Conservation (phyloP, 31 red algal species). For the Asparagopsis taxiformis region DNA sequence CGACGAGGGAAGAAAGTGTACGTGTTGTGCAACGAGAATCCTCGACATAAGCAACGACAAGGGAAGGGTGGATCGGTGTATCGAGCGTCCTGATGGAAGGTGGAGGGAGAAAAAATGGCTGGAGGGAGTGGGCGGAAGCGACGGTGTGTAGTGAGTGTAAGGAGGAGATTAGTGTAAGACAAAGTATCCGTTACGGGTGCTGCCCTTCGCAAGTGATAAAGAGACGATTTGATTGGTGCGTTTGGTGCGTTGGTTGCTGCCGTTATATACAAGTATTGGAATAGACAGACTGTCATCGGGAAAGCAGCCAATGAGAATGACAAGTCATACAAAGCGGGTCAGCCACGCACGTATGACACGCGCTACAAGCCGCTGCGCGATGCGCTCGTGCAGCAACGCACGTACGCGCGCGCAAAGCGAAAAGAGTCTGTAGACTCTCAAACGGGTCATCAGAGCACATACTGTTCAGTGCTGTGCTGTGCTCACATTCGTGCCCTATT, state of each 20-base stretch:
- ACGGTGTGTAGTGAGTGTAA: background rate
- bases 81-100: constrained; percentile 5
- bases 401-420: too few relatives aligned
- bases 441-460: too few relatives aligned
- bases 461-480: too few relatives aligned
- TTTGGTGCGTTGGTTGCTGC: too few relatives aligned
- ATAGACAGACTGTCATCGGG: background rate
- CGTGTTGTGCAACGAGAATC: constrained; percentile 65
- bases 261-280: too few relatives aligned
- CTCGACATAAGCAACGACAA: constrained; percentile 86
- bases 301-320: background rate
- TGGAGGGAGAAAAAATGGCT: background rate
- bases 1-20: constrained; percentile 69
- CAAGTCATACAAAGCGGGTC: background rate
- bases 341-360: constrained; percentile 2
- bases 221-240: too few relatives aligned
- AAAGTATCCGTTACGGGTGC: background rate
- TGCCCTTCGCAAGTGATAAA: background rate
- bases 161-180: background rate
- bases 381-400: too few relatives aligned
- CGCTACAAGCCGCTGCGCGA: too few relatives aligned
- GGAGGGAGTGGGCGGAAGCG: background rate
- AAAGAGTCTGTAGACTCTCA: too few relatives aligned
- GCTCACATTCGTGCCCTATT: too few relatives aligned
- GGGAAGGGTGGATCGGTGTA: constrained; percentile 57